Base-by-base conservation (phyloP, 1,284 basidiomycete genomes). In the Entoloma clypeatum region DNA sequence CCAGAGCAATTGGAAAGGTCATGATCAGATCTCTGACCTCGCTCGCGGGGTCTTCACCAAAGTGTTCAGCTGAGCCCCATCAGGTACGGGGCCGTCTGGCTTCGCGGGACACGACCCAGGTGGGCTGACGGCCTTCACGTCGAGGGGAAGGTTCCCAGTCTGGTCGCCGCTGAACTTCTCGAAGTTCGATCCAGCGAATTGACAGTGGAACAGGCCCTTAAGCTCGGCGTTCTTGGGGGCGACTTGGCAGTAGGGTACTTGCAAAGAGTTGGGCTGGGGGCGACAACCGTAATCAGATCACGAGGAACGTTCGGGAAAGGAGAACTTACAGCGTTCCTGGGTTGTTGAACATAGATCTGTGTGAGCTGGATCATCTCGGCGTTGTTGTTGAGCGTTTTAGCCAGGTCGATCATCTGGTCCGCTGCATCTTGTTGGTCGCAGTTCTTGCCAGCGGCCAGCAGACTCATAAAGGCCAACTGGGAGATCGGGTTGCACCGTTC, bases 341-440 rank as follows among this genome's bases (percentile, higher is more conserved):
- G 75, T 56, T 81, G 79, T 55, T 81, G 79, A 7, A 63, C 69
- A 49, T 79, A 82, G 43, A 81, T 65, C 56, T 81, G 78, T 0
- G 79, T 62, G 36, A 78, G 60, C 27, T 55, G 58, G 61, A 82
- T 76, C 77, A 81, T 79, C 38, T 73, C 64, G 1, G 70, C 41
- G 48, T 74, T 62, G 54, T 67, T 77, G 44, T 72, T 70, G 36
- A 82, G 69, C 14, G 65, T 55, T 57, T 81, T 81, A 25, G 75
- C 75, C 21, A 82, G 69, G 52, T 75, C 68, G 44, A 83, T 67
- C 74, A 82, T 78, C 11, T 56, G 52, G 53, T 83, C 80, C 7
- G 74, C 79, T 7, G 72, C 65, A 52, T 82, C 57, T 53, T 83
- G 80, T 57, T 83, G 80, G 9, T 73, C 79, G 52, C 80, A 83